phyloP scores from a whole-genome alignment of 2,329 filamentous ascomycete species.

The Ascochyta lentis region DNA sequence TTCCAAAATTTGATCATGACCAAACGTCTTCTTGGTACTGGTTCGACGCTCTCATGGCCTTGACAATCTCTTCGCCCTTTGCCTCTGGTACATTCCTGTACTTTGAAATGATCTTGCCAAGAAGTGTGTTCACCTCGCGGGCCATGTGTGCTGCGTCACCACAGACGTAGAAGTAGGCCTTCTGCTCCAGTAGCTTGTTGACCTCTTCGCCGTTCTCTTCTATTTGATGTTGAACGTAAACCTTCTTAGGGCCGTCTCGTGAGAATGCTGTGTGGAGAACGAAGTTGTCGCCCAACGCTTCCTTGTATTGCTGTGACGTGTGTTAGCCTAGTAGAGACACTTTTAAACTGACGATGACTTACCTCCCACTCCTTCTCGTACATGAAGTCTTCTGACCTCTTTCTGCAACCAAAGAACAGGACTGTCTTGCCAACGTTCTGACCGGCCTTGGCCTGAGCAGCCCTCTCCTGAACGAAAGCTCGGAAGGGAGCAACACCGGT shows the following conservation, averaged over 20 bases:
- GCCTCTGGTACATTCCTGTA: constrained; percentile 80
- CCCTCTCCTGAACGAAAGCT: constrained; percentile 92
- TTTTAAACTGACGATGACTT: constrained; percentile 52
- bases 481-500: constrained; percentile 97
- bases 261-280: constrained; percentile 94
- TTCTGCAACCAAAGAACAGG: constrained; percentile 95
- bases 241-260: constrained; percentile 83
- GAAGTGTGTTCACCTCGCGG: constrained; percentile 85
- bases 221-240: constrained; percentile 95
- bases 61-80: constrained; percentile 95
- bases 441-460: constrained; percentile 79
- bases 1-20: constrained; percentile 55
- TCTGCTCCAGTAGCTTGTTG: constrained; percentile 84
- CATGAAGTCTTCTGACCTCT: constrained; percentile 85
- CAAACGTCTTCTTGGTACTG: constrained; percentile 90
- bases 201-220: constrained; percentile 83
- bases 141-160: constrained; percentile 98
- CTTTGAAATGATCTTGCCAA: constrained; percentile 85
- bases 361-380: constrained; percentile 94
- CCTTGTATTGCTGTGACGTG: constrained; percentile 73
- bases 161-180: constrained; percentile 96
- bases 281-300: constrained; percentile 85
- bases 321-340: constrained; percentile 23
- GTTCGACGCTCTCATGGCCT: constrained; percentile 92
- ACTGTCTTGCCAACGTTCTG: constrained; percentile 85